Evolutionary conservation across 2,329 filamentous ascomycete species (phyloP).

Genomic region (Ophiostoma triangulosporum): DNA sequence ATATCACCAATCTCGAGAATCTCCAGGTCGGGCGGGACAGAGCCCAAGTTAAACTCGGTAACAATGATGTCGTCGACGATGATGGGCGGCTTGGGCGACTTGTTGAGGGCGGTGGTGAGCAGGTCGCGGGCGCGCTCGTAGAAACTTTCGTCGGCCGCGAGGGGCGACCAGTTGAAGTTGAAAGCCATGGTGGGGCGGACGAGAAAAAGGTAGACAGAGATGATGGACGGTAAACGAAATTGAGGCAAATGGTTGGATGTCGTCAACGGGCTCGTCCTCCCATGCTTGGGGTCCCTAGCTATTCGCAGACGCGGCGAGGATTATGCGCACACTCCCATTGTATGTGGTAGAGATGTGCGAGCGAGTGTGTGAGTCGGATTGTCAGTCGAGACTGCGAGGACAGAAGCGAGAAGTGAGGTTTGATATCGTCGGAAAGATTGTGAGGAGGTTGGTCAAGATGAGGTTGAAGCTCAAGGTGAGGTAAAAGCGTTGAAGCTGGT

Average conservation of each 20-base stretch:
- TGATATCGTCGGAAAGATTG: not conserved
- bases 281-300: not conserved
- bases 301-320: not conserved
- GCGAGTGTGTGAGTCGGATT: not conserved
- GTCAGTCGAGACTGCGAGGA: not conserved
- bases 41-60: slow-evolving; percentile 92
- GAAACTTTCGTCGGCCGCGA: slow-evolving; percentile 87
- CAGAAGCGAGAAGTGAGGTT: not conserved
- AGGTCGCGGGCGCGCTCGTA: slow-evolving; percentile 86
- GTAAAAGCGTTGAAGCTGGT: not conserved
- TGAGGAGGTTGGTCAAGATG: not conserved
- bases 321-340: slow-evolving; percentile 8
- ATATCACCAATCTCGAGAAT: slow-evolving; percentile 96
- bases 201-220: no score
- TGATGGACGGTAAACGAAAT: no score
- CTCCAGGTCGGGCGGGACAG: slow-evolving; percentile 85
- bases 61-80: slow-evolving; percentile 99
- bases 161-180: slow-evolving; percentile 99
- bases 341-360: not conserved
- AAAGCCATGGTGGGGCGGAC: slow-evolving; percentile 63
- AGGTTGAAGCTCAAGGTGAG: not conserved
- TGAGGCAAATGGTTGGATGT: no score
- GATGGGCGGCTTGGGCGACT: slow-evolving; percentile 93
- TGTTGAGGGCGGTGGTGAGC: slow-evolving; percentile 89
- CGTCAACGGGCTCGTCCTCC: slow-evolving; percentile 1